Evolutionary conservation across 768 basidiomycete species (phyloP), one percentile per base, ranked within the genome.

Genomic region (Hygrocybe punicea): DNA sequence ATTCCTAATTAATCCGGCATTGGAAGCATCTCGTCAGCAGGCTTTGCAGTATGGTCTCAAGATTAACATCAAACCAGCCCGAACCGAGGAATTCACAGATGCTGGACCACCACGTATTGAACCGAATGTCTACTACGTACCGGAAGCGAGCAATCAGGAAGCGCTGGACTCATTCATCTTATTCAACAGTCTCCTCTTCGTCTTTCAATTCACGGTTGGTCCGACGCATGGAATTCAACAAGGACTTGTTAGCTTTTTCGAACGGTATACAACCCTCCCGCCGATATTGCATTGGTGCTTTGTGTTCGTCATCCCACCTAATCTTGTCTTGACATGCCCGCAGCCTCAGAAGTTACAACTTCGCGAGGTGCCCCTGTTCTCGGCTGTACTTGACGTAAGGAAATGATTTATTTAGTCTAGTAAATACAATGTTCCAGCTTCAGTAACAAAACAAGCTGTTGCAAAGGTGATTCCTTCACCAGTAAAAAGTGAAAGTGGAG

Each of bases 161-260:
- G 60, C 40, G 10, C 42, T 61, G 13, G 46, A 59, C 45, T 61
- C 60, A 10, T 60, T 63, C 48, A 60, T 62, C 53, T 29, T 60
- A 49, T 19, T 50, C 57, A 21, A 60, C 14, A 51, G 48, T 39
- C 23, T 51, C 55, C 45, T 63, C 53, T 58, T 44, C 60, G 47
- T 62, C 50, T 61, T 62, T 55, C 57, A 59, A 46, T 58, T 62
- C 55, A 51, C 55, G 1, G 40, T 61, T 6, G 47, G 8, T 24
- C 3, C 6, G 10, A 49, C 53, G 36, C 69, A 59, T 17, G 53
- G 33, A 7, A 55, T 46, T 19, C 44, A 55, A 39, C 7, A 39
- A 33, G 56, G 46, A 23, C 53, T 59, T 42, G 7, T 51, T 23
- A 25, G 29, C 37, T 54, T 58, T 29, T 29, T 53, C 42, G 33